Evolutionary conservation across 768 basidiomycete species (phyloP).

Genomic region (Suillus weaverae): DNA sequence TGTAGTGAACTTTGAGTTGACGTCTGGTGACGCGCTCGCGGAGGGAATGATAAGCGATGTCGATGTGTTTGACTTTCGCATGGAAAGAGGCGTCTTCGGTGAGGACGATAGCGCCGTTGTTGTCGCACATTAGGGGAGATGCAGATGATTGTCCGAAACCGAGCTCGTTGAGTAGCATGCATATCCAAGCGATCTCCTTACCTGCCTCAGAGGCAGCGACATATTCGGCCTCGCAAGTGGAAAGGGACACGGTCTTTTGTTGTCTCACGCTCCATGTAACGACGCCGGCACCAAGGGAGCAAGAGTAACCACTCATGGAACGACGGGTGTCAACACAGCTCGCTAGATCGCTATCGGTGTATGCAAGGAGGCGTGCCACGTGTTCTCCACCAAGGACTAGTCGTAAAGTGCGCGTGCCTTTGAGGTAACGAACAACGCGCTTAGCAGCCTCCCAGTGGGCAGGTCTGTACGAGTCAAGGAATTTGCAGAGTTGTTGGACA

Average conservation of each 20-base stretch:
- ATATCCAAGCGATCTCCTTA: conserved; percentile 39
- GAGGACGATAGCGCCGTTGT: conserved; percentile 37
- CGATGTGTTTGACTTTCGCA: conserved; percentile 43
- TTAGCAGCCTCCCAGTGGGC: conserved; percentile 15
- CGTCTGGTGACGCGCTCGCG: conserved; percentile 27
- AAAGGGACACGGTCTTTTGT: conserved; percentile 40
- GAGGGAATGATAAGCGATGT: conserved; percentile 41
- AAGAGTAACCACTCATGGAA: conserved; percentile 27
- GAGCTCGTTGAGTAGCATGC: conserved; percentile 20
- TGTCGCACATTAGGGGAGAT: conserved; percentile 26
- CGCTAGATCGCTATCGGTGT: conserved; percentile 30
- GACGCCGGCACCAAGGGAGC: conserved; percentile 22
- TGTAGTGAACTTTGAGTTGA: conserved; percentile 30
- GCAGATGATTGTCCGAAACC: not conserved
- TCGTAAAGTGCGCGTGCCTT: not conserved
- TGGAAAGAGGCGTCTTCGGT: conserved; percentile 38
- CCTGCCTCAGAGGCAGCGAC: conserved; percentile 35
- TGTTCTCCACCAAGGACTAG: conserved; percentile 12
- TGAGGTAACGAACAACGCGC: conserved; percentile 16
- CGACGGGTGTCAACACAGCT: conserved; percentile 26
- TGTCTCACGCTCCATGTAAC: conserved; percentile 35
- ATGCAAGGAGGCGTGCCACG: conserved; percentile 13
- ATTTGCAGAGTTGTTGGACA: conserved; percentile 12
- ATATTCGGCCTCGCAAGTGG: conserved; percentile 47
- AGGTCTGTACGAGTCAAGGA: conserved; percentile 10